Evolutionary conservation across 441 rosid species (phyloP).

Genomic region (Gossypium lobatum): DNA sequence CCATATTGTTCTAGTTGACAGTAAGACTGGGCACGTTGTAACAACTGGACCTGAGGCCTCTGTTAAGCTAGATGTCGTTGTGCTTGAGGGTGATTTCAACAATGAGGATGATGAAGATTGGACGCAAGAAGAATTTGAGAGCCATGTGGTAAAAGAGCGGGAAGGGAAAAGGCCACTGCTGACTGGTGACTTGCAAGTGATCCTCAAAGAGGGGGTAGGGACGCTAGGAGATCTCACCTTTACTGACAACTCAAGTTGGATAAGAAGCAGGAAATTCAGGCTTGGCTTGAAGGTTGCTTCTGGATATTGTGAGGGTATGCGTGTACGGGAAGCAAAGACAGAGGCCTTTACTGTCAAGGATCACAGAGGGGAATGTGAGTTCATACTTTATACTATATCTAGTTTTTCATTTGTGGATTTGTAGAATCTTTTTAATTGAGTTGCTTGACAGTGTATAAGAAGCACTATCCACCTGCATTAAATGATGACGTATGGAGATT

Average conservation of each 20-base stretch:
- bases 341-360: slow-evolving; percentile 97
- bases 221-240: slow-evolving; percentile 85
- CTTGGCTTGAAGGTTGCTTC: slow-evolving; percentile 77
- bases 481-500: slow-evolving; percentile 95
- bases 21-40: slow-evolving; percentile 57
- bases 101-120: slow-evolving; percentile 88
- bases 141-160: slow-evolving; percentile 93
- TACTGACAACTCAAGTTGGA: slow-evolving; percentile 99
- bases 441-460: slow-evolving; percentile 75
- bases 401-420: slow-evolving; percentile 8
- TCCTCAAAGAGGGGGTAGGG: slow-evolving; percentile 96
- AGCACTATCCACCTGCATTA: slow-evolving; percentile 93
- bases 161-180: slow-evolving; percentile 96
- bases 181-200: slow-evolving; percentile 78
- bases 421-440: background rate
- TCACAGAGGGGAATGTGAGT: slow-evolving; percentile 94
- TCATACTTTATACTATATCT: background rate
- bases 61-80: slow-evolving; percentile 74
- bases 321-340: slow-evolving; percentile 90
- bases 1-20: slow-evolving; percentile 75
- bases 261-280: slow-evolving; percentile 92
- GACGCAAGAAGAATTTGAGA: slow-evolving; percentile 90
- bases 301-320: slow-evolving; percentile 76
- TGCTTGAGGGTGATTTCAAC: slow-evolving; percentile 96
- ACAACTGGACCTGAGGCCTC: slow-evolving; percentile 80